Base-by-base conservation (phyloP, 225 moss, liverwort and hornwort genomes). In the Physcomitrium patens region DNA sequence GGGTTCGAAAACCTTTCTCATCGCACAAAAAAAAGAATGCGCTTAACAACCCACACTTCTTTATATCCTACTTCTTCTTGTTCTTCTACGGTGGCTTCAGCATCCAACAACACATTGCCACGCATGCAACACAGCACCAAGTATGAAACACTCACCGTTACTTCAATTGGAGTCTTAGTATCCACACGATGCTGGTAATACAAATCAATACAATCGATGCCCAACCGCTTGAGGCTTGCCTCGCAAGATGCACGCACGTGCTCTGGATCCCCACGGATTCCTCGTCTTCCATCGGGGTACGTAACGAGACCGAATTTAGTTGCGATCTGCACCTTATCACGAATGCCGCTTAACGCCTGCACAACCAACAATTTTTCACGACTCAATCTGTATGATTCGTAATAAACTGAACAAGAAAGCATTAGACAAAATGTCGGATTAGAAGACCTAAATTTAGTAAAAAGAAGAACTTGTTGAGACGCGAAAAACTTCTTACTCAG, bases 161-260 rank as follows among this genome's bases (percentile, higher is more conserved):
- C 67, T 81, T 93, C 93, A 49, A 93, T 93, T 2, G 93, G 91
- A 52, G 86, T 82, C 17, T 31, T 80, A 10, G 58, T 45, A 56
- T 93, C 93, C 67, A 91, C 82, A 61, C 93, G 86, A 63, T 91
- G 91, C 84, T 86, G 87, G 76, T 93, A 93, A 77, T 86, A 91
- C 15, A 91, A 71, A 64, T 93, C 93, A 60, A 93, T 88, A 74
- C 48, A 90, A 45, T 93, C 89, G 18, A 91, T 44, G 51, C 77
- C 93, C 80, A 93, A 77, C 31, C 93, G 87, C 68, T 86, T 83
- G 63, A 93, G 57, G 26, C 93, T 91, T 31, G 65, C 89, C 59
- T 86, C 91, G 42, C 89, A 69, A 46, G 79, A 49, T n/a, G 78
- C 78, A 8, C 91, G 91, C 67, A 94, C 86, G 71, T 89, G 42